Percentiles rank a stretch among this genome's conserved stretches.
Conservation (phyloP, 176 grass and related monocot genomes). For the Alopecurus myosuroides region DNA sequence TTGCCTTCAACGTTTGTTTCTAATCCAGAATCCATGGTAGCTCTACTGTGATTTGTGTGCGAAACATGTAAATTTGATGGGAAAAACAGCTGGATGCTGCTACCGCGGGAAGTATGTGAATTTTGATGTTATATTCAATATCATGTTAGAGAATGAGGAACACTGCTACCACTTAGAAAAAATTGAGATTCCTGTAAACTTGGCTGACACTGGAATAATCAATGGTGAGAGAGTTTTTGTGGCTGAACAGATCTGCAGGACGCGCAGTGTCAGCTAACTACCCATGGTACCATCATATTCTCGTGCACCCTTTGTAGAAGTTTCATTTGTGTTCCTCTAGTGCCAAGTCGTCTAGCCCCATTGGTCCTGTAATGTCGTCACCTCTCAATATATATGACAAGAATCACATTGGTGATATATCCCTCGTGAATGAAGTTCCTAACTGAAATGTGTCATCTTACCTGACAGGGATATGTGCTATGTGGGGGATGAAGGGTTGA, state of each 20-base stretch:
- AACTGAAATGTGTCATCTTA: background rate
- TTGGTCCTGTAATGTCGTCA: background rate
- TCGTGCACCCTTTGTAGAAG: background rate
- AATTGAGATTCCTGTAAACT: background rate
- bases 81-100: background rate
- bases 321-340: background rate
- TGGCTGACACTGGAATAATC: too few relatives aligned
- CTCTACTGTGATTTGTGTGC: background rate
- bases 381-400: background rate
- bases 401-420: background rate
- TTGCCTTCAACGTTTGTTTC: background rate
- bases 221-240: too few relatives aligned
- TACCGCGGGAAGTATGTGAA: too few relatives aligned
- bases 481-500: slow-evolving; percentile 57
- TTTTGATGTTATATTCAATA: too few relatives aligned
- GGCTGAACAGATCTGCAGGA: background rate
- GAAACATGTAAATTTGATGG: background rate
- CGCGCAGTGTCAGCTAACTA: too few relatives aligned
- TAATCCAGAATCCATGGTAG: background rate
- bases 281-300: too few relatives aligned
- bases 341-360: background rate
- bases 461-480: slow-evolving; percentile 72
- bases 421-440: background rate
- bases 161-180: background rate
- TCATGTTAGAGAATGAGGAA: too few relatives aligned